Conservation (phyloP, 495 filamentous ascomycete species). For the Podospora australis region DNA sequence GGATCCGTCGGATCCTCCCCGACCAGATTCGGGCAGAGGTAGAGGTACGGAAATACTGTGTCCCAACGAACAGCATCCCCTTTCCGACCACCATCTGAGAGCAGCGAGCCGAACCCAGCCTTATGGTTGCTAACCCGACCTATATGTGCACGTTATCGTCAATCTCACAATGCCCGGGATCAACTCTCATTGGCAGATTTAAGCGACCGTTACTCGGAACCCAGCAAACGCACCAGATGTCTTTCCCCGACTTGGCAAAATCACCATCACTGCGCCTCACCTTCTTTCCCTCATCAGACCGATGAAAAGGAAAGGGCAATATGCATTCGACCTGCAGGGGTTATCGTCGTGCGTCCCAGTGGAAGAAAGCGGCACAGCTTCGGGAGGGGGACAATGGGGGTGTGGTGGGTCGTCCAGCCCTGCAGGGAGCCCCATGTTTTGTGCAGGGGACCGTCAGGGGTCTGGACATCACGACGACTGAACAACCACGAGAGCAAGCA, state of each 20-base stretch:
- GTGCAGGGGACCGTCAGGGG: background rate
- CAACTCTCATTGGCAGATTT: background rate
- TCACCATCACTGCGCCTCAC: too few relatives aligned
- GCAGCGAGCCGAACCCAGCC: background rate
- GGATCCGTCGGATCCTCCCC: background rate
- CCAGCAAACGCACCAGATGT: background rate
- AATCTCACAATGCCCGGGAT: background rate
- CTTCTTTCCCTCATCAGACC: background rate
- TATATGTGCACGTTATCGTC: background rate
- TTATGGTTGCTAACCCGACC: background rate
- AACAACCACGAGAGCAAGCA: too few relatives aligned
- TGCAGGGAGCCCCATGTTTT: background rate
- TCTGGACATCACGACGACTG: background rate
- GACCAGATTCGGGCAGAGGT: background rate
- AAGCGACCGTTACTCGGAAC: background rate
- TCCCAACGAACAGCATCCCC: background rate
- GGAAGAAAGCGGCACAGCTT: slow-evolving; percentile 1
- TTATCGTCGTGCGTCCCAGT: background rate
- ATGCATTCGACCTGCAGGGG: background rate
- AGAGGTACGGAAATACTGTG: too few relatives aligned
- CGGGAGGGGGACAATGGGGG: too few relatives aligned
- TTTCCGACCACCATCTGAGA: background rate
- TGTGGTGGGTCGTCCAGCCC: background rate
- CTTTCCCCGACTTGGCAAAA: background rate
- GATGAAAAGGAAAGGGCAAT: background rate